Percentiles rank a stretch among this genome's conserved stretches.
phyloP scores from a whole-genome alignment of 371 early-diverging fungal genomes.

The Rozella allomycis region DNA sequence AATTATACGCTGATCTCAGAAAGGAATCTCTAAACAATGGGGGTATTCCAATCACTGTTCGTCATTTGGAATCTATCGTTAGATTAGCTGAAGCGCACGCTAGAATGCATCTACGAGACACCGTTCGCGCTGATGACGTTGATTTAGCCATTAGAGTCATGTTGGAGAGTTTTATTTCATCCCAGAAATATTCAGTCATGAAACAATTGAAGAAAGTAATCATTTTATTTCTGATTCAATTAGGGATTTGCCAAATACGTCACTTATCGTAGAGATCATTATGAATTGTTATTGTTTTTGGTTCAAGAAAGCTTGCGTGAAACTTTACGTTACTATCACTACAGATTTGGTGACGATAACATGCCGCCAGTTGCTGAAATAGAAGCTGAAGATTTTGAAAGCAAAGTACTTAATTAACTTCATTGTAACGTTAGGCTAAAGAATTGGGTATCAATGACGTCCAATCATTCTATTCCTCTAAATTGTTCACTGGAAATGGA shows the following conservation, averaged over 20 bases:
- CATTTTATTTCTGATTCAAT: neutral
- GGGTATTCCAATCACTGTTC: conserved; percentile 93
- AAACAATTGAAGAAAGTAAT: conserved; percentile 40
- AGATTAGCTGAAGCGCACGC: conserved; percentile 95
- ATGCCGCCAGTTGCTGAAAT: conserved; percentile 22
- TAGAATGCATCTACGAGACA: conserved; percentile 87
- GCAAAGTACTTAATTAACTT: conserved; percentile 4
- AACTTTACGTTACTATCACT: conserved; percentile 42
- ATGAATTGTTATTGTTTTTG: conserved; percentile 49
- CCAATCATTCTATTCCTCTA: conserved; percentile 21
- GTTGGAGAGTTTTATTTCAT: conserved; percentile 80
- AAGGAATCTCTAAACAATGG: conserved; percentile 74
- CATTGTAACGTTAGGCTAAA: conserved; percentile 12
- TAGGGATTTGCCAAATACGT: conserved; percentile 69
- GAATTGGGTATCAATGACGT: conserved; percentile 39
- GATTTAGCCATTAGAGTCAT: conserved; percentile 87
- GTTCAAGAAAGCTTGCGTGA: conserved; percentile 52
- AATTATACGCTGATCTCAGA: conserved; percentile 79
- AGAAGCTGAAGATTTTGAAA: conserved; percentile 37
- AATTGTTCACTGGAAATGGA: conserved; percentile 3
- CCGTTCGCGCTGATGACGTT: conserved; percentile 77
- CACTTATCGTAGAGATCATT: conserved; percentile 43
- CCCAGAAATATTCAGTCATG: conserved; percentile 91
- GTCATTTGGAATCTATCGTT: conserved; percentile 95
- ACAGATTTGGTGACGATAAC: conserved; percentile 18